These are phyloP conservation scores for Gossypium stocksii DNA, from an alignment of 345 rosid species.

Conservation along the genomic window DNA sequence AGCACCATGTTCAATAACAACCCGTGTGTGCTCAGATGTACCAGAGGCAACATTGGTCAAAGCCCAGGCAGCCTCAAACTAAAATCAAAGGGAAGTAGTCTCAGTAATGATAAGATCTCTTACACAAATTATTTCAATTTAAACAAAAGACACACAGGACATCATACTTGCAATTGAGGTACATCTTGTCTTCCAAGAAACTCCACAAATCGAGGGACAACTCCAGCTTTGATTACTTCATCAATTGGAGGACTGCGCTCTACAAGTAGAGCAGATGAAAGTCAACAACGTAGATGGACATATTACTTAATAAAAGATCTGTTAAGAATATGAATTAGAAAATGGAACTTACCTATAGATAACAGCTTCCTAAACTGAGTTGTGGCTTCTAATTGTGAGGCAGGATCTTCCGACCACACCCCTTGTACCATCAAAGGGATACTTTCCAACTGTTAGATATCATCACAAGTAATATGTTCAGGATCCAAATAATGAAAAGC, in stretches of 20 bases:
- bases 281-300: background rate
- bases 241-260: constrained; percentile 89
- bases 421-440: constrained; percentile 75
- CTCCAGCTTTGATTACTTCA: constrained; percentile 80
- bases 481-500: background rate
- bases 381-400: constrained; percentile 66
- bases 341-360: constrained; percentile 50
- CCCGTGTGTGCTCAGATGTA: constrained; percentile 71
- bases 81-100: constrained; percentile 21
- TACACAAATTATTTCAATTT: constrained; percentile 14
- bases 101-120: background rate
- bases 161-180: constrained; percentile 66
- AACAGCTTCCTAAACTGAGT: constrained; percentile 74
- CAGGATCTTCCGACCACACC: constrained; percentile 59
- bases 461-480: constrained; percentile 13
- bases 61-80: constrained; percentile 51
- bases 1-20: constrained; percentile 78
- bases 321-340: constrained; percentile 3
- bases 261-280: constrained; percentile 27
- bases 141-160: constrained; percentile 30
- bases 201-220: constrained; percentile 71
- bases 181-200: constrained; percentile 73
- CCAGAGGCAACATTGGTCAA: constrained; percentile 90
- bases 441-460: constrained; percentile 58
- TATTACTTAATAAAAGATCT: background rate